Conservation (phyloP, 768 basidiomycete genomes). For the Chlorophyllum brunneum region DNA sequence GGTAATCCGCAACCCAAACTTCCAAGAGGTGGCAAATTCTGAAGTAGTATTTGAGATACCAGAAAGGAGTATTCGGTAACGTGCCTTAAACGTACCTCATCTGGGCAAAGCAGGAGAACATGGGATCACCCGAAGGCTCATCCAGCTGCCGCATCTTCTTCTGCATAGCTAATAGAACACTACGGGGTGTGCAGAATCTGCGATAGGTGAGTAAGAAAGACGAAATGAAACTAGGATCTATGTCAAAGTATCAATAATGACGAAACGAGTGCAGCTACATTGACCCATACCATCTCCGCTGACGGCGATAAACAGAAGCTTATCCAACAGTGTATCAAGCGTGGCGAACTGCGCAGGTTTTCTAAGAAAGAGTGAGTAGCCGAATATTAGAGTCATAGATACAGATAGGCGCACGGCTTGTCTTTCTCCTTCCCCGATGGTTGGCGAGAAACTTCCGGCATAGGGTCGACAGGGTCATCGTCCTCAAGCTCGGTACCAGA, state of each 20-base stretch:
- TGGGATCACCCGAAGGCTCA: constrained; percentile 68
- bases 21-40: constrained; percentile 82
- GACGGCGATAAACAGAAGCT: constrained; percentile 76
- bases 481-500: background rate
- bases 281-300: constrained; percentile 71
- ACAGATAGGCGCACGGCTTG: constrained; percentile 42
- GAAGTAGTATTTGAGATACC: constrained; percentile 8
- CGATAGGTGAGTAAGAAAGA: constrained; percentile 85
- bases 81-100: constrained; percentile 55
- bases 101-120: constrained; percentile 86
- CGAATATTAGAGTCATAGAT: background rate
- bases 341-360: constrained; percentile 70
- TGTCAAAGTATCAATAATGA: background rate
- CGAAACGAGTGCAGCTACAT: background rate
- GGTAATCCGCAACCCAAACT: constrained; percentile 73
- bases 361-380: constrained; percentile 18
- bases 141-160: constrained; percentile 80
- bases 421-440: constrained; percentile 35
- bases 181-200: constrained; percentile 76
- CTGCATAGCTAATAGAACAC: constrained; percentile 81
- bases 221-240: constrained; percentile 73
- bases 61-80: constrained; percentile 2
- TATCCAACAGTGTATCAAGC: constrained; percentile 77
- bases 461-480: background rate
- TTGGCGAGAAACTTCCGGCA: constrained; percentile 18